Evolutionary conservation across 2,329 filamentous ascomycete genomes (phyloP).

Genomic region (Juglanconis juglandina): DNA sequence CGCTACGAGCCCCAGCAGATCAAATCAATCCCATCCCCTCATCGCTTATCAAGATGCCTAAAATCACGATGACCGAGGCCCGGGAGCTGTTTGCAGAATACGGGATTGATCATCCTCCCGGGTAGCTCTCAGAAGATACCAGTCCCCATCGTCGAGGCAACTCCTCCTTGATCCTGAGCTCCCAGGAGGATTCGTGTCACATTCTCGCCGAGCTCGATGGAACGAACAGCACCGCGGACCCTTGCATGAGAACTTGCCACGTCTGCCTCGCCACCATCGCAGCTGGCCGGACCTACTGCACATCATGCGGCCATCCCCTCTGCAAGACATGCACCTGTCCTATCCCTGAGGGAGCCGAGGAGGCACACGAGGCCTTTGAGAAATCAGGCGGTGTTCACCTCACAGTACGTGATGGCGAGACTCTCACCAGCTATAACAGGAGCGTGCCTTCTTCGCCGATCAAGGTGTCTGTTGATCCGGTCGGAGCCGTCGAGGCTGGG

Average conservation of each 20-base stretch:
- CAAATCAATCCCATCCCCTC: not conserved
- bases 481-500: not conserved
- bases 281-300: conserved; percentile 36
- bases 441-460: conserved; percentile 4
- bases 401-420: conserved; percentile 17
- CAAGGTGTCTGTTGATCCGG: conserved; percentile 1
- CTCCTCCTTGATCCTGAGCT: not conserved
- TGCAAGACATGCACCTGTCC: conserved; percentile 45
- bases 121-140: conserved; percentile 44
- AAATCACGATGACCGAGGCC: conserved; percentile 32
- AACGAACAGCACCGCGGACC: conserved; percentile 18
- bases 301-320: conserved; percentile 48
- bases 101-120: conserved; percentile 42
- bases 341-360: conserved; percentile 23
- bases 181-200: conserved; percentile 17
- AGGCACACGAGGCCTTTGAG: conserved; percentile 22
- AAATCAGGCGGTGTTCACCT: conserved; percentile 11
- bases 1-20: not conserved
- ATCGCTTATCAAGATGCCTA: not conserved
- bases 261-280: conserved; percentile 42
- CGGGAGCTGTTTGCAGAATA: conserved; percentile 46
- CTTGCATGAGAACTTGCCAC: conserved; percentile 41
- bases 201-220: conserved; percentile 30
- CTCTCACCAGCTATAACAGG: conserved; percentile 17
- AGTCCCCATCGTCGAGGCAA: not conserved